Evolutionary conservation across 108 stramenopile genomes (phyloP).

Genomic region (Nitzschia inconspicua): DNA sequence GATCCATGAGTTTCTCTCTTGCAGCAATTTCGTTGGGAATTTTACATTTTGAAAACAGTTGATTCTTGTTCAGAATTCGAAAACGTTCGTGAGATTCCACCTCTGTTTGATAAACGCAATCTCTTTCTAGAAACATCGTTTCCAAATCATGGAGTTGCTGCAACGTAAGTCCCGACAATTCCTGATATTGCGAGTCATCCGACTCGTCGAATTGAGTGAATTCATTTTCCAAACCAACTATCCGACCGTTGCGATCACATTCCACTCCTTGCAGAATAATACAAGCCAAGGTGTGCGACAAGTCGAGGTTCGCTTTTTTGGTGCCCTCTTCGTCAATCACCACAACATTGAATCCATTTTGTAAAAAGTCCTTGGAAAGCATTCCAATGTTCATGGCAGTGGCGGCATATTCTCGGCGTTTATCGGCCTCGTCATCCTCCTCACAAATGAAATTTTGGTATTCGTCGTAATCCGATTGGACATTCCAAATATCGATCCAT

Average conservation of each 20-base stretch:
- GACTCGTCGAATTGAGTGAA: conserved; percentile 1
- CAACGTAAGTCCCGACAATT: too few relatives aligned
- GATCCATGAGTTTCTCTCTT: background rate
- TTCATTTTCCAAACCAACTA: background rate
- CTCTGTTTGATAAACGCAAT: background rate
- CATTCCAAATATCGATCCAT: conserved; percentile 17
- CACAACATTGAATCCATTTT: background rate
- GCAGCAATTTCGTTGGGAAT: background rate
- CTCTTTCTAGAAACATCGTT: background rate
- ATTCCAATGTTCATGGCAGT: background rate
- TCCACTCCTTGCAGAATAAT: background rate
- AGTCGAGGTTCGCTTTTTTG: background rate
- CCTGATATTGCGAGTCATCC: background rate
- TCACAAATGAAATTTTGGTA: conserved; percentile 9
- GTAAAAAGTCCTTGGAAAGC: background rate
- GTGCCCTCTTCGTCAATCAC: background rate
- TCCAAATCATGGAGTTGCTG: too few relatives aligned
- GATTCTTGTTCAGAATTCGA: background rate
- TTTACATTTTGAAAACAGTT: conserved; percentile 10
- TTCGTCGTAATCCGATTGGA: background rate
- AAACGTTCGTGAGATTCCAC: background rate
- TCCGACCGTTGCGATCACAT: conserved; percentile 8
- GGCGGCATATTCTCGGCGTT: background rate
- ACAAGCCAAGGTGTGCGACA: background rate
- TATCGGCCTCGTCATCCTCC: background rate